Evolutionary conservation across 2,329 filamentous ascomycete genomes (phyloP).

Genomic region (Paracamarosporium sp.): DNA sequence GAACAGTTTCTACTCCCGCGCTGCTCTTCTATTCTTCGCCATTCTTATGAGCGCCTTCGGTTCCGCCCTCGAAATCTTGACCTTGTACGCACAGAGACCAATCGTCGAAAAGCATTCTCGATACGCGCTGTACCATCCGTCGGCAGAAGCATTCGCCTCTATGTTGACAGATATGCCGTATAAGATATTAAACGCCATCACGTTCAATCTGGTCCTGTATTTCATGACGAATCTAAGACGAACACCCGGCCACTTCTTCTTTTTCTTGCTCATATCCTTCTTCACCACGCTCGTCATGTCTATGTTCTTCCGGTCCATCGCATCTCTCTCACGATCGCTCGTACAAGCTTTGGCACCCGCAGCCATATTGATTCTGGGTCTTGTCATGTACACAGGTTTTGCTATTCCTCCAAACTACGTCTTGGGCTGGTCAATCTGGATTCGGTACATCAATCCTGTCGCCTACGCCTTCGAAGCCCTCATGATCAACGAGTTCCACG

Average conservation of each 20-base stretch:
- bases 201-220: slow-evolving; percentile 83
- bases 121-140: slow-evolving; percentile 89
- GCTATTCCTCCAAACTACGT: slow-evolving; percentile 66
- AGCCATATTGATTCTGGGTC: slow-evolving; percentile 66
- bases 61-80: slow-evolving; percentile 82
- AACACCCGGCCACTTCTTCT: slow-evolving; percentile 80
- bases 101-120: slow-evolving; percentile 90
- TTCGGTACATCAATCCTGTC: slow-evolving; percentile 81
- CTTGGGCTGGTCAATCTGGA: slow-evolving; percentile 82
- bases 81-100: slow-evolving; percentile 84
- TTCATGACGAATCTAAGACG: slow-evolving; percentile 85
- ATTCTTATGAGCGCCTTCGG: slow-evolving; percentile 86
- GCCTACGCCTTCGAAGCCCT: slow-evolving; percentile 81
- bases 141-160: slow-evolving; percentile 83
- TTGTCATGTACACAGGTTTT: slow-evolving; percentile 75
- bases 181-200: slow-evolving; percentile 75
- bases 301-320: slow-evolving; percentile 85
- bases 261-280: slow-evolving; percentile 81
- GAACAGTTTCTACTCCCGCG: slow-evolving; percentile 77
- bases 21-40: slow-evolving; percentile 85
- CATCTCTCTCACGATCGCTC: slow-evolving; percentile 73
- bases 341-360: slow-evolving; percentile 64
- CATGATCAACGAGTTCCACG: slow-evolving; percentile 82
- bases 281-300: slow-evolving; percentile 78
- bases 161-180: slow-evolving; percentile 88